Evolutionary conservation across 345 rosid genomes (phyloP).

Genomic region (Gossypium rotundifolium): DNA sequence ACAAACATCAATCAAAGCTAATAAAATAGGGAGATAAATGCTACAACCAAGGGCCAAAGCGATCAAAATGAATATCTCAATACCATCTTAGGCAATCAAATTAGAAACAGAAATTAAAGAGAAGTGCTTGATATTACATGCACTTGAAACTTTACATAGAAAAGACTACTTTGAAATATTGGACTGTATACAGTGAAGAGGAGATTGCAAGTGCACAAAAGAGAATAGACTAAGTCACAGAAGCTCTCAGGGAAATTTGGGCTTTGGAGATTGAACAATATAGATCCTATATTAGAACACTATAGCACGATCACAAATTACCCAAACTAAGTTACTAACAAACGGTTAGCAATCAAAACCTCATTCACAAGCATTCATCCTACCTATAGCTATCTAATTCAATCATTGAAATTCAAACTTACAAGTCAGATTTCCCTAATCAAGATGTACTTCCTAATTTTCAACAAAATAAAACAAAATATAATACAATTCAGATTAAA

Average conservation of each 20-base stretch:
- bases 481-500: neutral
- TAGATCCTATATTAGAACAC: neutral
- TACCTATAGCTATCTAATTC: neutral
- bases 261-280: neutral
- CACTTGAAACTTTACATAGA: neutral
- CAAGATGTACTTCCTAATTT: neutral
- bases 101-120: neutral
- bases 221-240: neutral
- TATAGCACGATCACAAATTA: neutral
- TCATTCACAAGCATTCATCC: neutral
- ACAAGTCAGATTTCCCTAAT: neutral
- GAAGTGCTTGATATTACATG: neutral
- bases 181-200: neutral
- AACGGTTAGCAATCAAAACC: neutral
- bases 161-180: neutral
- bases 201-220: neutral
- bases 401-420: neutral
- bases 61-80: neutral
- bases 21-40: neutral
- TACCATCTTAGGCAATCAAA: neutral
- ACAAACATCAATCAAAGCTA: neutral
- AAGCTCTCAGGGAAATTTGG: neutral
- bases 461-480: constrained; percentile 1
- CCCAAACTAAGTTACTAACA: neutral
- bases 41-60: neutral